phyloP scores from a whole-genome alignment of 2,329 filamentous ascomycete species.

The Purpureocillium lavendulum region DNA sequence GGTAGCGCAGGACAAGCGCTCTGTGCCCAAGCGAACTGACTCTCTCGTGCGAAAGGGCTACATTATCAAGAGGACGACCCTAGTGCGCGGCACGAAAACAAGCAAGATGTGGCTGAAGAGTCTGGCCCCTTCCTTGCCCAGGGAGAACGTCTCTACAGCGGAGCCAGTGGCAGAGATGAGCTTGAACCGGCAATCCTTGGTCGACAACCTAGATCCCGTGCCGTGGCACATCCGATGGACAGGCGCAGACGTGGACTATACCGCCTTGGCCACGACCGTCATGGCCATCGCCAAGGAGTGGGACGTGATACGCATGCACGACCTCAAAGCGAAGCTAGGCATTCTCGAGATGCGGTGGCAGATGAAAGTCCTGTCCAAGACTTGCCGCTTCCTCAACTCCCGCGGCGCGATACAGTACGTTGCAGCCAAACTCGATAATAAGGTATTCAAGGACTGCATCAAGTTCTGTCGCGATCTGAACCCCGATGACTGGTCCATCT shows the following conservation, averaged over 20 bases:
- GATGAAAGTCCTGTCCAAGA: conserved; percentile 52
- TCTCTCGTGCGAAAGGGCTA: conserved; percentile 52
- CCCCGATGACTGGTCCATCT: conserved; percentile 46
- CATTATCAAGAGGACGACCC: conserved; percentile 50
- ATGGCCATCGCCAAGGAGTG: conserved; percentile 50
- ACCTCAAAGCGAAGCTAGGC: conserved; percentile 50
- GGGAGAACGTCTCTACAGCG: conserved; percentile 18
- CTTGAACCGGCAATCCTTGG: conserved; percentile 28
- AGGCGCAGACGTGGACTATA: conserved; percentile 49
- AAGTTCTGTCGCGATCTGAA: conserved; percentile 49
- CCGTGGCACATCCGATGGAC: conserved; percentile 50
- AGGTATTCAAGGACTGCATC: conserved; percentile 53
- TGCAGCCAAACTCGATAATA: conserved; percentile 43
- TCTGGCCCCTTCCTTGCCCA: conserved; percentile 40
- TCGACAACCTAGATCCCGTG: conserved; percentile 41
- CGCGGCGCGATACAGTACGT: conserved; percentile 49
- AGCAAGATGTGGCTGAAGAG: conserved; percentile 53
- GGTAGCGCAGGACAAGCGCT: conserved; percentile 55
- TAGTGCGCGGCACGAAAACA: conserved; percentile 50
- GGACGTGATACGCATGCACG: conserved; percentile 48
- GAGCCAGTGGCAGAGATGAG: conserved; percentile 25
- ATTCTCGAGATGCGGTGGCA: conserved; percentile 46
- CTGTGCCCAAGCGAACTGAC: conserved; percentile 53
- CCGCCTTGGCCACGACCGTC: conserved; percentile 47
- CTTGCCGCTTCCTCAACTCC: conserved; percentile 48